phyloP scores from a whole-genome alignment of 1,139 yeast genomes.

The Pichia norvegensis region DNA sequence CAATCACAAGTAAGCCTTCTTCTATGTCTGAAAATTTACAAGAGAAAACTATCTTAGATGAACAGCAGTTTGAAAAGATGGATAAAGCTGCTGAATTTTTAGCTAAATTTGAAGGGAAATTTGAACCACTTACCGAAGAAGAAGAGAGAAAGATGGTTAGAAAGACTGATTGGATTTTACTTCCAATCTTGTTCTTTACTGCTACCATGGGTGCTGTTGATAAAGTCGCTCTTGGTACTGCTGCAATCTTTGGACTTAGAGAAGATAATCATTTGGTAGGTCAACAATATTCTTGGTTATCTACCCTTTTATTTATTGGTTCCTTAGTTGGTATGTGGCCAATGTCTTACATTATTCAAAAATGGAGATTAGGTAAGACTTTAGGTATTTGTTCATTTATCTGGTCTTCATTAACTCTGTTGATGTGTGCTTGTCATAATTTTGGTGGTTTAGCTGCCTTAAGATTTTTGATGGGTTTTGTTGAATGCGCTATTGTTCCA shows the following conservation, averaged over 20 bases:
- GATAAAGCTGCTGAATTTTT: conserved; percentile 2
- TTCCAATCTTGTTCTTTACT: conserved; percentile 27
- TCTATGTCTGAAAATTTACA: background rate
- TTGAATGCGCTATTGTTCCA: conserved; percentile 48
- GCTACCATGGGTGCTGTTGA: conserved; percentile 39
- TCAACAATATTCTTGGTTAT: conserved; percentile 41
- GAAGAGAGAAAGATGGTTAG: conserved; percentile 20
- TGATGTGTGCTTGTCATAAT: conserved; percentile 11
- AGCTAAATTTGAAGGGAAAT: conserved; percentile 20
- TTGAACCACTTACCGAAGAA: conserved; percentile 23
- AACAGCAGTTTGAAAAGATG: conserved; percentile 1
- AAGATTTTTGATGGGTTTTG: conserved; percentile 35
- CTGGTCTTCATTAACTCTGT: background rate
- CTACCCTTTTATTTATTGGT: conserved; percentile 41
- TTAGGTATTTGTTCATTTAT: conserved; percentile 29
- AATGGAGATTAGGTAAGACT: conserved; percentile 27
- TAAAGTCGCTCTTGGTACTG: conserved; percentile 35
- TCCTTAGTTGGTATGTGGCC: conserved; percentile 39
- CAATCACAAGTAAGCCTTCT: background rate
- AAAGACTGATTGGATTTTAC: conserved; percentile 32
- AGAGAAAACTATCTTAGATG: background rate
- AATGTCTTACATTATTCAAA: conserved; percentile 29
- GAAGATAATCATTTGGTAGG: conserved; percentile 33
- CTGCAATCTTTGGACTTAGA: conserved; percentile 38
- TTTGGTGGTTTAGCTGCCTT: conserved; percentile 38